A percentile compares a stretch with the other conserved stretches of the same genome.
phyloP scores from a whole-genome alignment of 2,329 filamentous ascomycete genomes.

The Penicillium sp. region DNA sequence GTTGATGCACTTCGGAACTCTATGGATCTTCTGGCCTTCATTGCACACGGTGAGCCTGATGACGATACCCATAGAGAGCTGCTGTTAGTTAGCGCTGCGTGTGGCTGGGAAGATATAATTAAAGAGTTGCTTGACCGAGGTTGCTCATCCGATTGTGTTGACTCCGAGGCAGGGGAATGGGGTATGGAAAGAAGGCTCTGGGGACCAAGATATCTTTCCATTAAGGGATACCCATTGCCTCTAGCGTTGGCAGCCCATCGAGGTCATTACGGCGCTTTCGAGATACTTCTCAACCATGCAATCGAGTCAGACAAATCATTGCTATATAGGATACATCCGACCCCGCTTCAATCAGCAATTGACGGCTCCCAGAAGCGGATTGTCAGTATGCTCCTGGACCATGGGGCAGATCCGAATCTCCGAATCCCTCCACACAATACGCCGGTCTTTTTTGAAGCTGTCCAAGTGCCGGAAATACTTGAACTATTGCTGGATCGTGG shows the following conservation, averaged over 20 bases:
- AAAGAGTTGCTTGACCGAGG: background rate
- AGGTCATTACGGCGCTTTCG: background rate
- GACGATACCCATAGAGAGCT: background rate
- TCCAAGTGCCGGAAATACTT: background rate
- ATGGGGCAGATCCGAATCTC: background rate
- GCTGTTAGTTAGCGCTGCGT: background rate
- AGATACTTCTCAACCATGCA: background rate
- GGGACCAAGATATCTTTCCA: background rate
- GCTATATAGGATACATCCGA: background rate
- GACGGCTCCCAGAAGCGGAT: background rate
- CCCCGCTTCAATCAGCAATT: background rate
- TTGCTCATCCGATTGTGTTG: background rate
- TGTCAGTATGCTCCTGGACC: background rate
- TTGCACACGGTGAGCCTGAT: background rate
- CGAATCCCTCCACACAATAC: background rate
- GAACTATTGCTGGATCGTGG: background rate
- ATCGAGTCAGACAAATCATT: background rate
- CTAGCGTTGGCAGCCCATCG: background rate
- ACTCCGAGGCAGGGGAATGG: background rate
- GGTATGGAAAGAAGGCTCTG: background rate
- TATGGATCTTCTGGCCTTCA: background rate
- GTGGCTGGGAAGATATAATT: background rate
- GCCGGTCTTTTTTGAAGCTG: background rate
- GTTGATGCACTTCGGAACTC: background rate
- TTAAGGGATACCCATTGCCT: background rate